Percentiles rank a stretch among this genome's conserved stretches.
These are phyloP conservation scores for Arxiozyma heterogenica DNA, from an alignment of 1,139 yeast genomes.

Conservation along the genomic window DNA sequence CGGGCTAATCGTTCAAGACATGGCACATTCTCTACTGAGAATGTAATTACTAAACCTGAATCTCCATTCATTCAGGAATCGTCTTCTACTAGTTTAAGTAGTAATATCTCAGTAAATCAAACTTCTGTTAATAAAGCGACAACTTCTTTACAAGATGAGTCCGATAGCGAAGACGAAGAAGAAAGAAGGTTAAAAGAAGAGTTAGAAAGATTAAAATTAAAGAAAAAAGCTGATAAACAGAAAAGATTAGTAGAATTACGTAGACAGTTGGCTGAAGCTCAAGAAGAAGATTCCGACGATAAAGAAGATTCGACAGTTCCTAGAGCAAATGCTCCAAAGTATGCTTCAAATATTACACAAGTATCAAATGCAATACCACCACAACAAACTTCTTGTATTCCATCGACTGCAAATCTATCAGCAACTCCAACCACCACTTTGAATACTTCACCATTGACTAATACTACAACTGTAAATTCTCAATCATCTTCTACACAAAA, in stretches of 20 bases:
- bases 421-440: neutral
- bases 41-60: slow-evolving; percentile 3
- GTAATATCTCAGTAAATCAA: neutral
- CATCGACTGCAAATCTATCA: neutral
- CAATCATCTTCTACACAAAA: slow-evolving; percentile 9
- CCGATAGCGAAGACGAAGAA: slow-evolving; percentile 32
- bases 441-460: neutral
- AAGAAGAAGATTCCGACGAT: slow-evolving; percentile 22
- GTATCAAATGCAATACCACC: neutral
- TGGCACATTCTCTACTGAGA: slow-evolving; percentile 9
- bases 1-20: slow-evolving; percentile 9
- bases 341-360: neutral
- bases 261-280: slow-evolving; percentile 36
- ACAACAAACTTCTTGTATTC: neutral
- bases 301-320: neutral
- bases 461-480: slow-evolving; percentile 1
- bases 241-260: slow-evolving; percentile 27
- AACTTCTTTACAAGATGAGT: slow-evolving; percentile 10
- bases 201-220: slow-evolving; percentile 45
- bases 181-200: slow-evolving; percentile 32
- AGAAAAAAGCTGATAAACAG: slow-evolving; percentile 37
- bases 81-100: neutral
- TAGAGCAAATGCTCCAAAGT: neutral
- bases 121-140: neutral
- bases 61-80: slow-evolving; percentile 5